Conservation (phyloP, 75 land plant species). For the Ceratopteris richardii region DNA sequence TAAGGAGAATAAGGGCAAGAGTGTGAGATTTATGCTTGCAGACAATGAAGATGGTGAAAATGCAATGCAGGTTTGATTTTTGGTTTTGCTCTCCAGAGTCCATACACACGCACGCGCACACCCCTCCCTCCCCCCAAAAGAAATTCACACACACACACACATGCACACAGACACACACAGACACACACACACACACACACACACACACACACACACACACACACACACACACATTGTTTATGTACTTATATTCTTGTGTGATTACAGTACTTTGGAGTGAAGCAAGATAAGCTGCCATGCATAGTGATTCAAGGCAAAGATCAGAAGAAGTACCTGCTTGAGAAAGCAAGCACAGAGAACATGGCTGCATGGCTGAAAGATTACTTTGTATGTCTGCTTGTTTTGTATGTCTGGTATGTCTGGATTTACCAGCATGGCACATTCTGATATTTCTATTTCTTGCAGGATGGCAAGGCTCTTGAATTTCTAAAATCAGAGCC, state of each 20-base stretch:
- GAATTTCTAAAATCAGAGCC: constrained; percentile 66
- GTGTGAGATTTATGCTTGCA: constrained; percentile 60
- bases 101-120: too few relatives aligned
- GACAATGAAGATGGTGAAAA: constrained; percentile 59
- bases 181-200: too few relatives aligned
- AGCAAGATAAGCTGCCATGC: constrained; percentile 52
- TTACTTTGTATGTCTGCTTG: constrained; percentile 35
- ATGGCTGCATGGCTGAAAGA: constrained; percentile 68
- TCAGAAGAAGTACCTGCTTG: constrained; percentile 49
- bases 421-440: not conserved
- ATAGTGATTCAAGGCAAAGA: constrained; percentile 55
- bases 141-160: too few relatives aligned
- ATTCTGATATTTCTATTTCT: not conserved
- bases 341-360: constrained; percentile 41
- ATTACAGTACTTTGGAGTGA: constrained; percentile 73
- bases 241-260: too few relatives aligned
- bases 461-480: constrained; percentile 63
- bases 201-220: too few relatives aligned
- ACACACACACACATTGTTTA: too few relatives aligned
- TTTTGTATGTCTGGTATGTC: not conserved
- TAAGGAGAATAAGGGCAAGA: constrained; percentile 38
- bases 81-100: too few relatives aligned
- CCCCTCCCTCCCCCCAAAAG: too few relatives aligned
- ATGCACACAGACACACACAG: too few relatives aligned
- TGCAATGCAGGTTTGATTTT: constrained; percentile 69